Evolutionary conservation across 2,329 filamentous ascomycete species (phyloP), one percentile per base, ranked within the genome.

Genomic region (Fusarium siculi): DNA sequence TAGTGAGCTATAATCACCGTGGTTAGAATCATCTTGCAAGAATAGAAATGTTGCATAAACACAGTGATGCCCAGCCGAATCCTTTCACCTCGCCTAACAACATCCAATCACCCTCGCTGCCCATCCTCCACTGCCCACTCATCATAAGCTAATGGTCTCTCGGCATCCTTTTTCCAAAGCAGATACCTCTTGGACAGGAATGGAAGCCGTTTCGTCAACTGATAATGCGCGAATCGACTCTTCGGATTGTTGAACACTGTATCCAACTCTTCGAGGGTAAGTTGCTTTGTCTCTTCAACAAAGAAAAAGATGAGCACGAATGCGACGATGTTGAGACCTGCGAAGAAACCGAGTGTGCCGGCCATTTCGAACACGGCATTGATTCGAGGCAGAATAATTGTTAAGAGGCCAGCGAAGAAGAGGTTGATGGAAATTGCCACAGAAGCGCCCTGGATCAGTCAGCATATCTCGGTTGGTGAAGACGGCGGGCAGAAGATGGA

Each of bases 361-460:
- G 75, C 76, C 19, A 82, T 79, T 8, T 74, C 76, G 28, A 74
- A 65, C 0, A 53, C 66, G 4, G 63, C 64, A 21, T 79, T 74
- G 19, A 81, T 75, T 49, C 77, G 77, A 1, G 82, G 84, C 32
- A 81, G 86, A 21, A 83, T 81, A 16, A 87, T 79, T 18, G 84
- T 83, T 2, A 87, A 73, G 1, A 87, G 75, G 2, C 85, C 85
- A 0, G 84, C 85, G 62, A 87, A 86, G 36, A 84, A 79, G 6
- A 87, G 80, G 68, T 87, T 87, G 30, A 84, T 82, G 6, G 82
- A 81, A 25, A 87, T 85, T 6, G 85, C 85, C 34, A 85, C 84
- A 0, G 86, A 83, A 32, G 84, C 83, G 2, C 86, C 86, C 80
- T 81, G 75, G 4, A 25, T 16, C 39, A 69, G 72, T 63, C 68